These are phyloP conservation scores for Dissoconium aciculare DNA, from an alignment of 2,329 filamentous ascomycete genomes.

Conservation along the genomic window DNA sequence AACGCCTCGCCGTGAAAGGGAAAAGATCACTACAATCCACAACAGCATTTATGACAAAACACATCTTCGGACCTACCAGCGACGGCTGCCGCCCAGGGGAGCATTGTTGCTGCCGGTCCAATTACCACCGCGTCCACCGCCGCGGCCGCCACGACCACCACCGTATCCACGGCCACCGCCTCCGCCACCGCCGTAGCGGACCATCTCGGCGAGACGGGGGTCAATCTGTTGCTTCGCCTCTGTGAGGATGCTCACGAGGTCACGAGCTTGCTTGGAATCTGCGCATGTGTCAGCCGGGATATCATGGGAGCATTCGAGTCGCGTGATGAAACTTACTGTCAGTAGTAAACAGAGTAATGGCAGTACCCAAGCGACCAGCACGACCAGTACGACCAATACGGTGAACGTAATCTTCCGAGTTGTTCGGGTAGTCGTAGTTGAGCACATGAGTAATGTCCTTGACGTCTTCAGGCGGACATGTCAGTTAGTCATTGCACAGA, in stretches of 20 bases:
- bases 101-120: constrained; percentile 45
- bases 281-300: constrained; percentile 22
- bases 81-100: constrained; percentile 39
- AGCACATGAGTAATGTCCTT: constrained; percentile 99
- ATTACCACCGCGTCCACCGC: constrained; percentile 23
- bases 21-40: too few relatives aligned
- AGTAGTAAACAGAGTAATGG: constrained; percentile 97
- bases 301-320: too few relatives aligned
- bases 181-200: constrained; percentile 74
- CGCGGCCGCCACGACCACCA: constrained; percentile 26
- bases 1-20: too few relatives aligned
- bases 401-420: constrained; percentile 56
- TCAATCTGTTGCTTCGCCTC: constrained; percentile 98
- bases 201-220: constrained; percentile 90
- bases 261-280: constrained; percentile 60
- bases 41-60: too few relatives aligned
- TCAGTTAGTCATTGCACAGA: constrained; percentile 23
- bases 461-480: constrained; percentile 71
- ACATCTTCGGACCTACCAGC: constrained; percentile 43
- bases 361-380: constrained; percentile 79
- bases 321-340: constrained; percentile 69
- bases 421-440: constrained; percentile 99
- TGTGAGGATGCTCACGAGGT: constrained; percentile 79
- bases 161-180: constrained; percentile 48
- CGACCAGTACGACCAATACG: constrained; percentile 54